These are phyloP conservation scores for Neodidymelliopsis sp. DNA, from an alignment of 2,329 filamentous ascomycete species.

Conservation along the genomic window DNA sequence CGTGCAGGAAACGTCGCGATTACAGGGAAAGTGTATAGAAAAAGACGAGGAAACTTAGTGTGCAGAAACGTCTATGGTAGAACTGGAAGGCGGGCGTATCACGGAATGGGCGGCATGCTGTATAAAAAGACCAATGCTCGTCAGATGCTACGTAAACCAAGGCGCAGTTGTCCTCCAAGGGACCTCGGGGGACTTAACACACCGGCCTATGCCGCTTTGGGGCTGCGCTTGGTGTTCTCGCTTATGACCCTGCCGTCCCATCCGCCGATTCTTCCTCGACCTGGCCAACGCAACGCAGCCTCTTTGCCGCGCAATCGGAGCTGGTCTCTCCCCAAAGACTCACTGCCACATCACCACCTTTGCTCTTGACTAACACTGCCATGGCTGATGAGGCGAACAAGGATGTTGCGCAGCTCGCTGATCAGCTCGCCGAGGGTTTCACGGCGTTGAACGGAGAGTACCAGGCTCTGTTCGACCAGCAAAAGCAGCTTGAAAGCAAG, in stretches of 20 bases:
- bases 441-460: conserved; percentile 57
- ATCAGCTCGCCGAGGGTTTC: conserved; percentile 57
- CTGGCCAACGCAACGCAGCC: conserved; percentile 17
- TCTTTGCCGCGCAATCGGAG: conserved; percentile 36
- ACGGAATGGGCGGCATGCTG: conserved; percentile 37
- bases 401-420: conserved; percentile 44
- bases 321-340: conserved; percentile 21
- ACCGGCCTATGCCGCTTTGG: neutral
- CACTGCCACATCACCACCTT: conserved; percentile 6
- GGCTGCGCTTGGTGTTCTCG: conserved; percentile 15
- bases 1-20: conserved; percentile 19
- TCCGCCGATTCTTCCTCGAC: conserved; percentile 22
- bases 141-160: conserved; percentile 40
- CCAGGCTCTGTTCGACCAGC: conserved; percentile 53
- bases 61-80: conserved; percentile 2
- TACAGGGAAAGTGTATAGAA: neutral
- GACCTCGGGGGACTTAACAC: conserved; percentile 19
- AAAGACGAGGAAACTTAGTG: neutral
- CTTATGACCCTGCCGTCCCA: conserved; percentile 24
- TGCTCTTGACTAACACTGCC: conserved; percentile 19
- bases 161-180: conserved; percentile 30
- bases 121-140: conserved; percentile 29
- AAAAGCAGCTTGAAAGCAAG: conserved; percentile 56
- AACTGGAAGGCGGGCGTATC: conserved; percentile 19
- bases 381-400: conserved; percentile 40